These are phyloP conservation scores for Candida wancherniae DNA, from an alignment of 805 yeast genomes.

Conservation along the genomic window DNA sequence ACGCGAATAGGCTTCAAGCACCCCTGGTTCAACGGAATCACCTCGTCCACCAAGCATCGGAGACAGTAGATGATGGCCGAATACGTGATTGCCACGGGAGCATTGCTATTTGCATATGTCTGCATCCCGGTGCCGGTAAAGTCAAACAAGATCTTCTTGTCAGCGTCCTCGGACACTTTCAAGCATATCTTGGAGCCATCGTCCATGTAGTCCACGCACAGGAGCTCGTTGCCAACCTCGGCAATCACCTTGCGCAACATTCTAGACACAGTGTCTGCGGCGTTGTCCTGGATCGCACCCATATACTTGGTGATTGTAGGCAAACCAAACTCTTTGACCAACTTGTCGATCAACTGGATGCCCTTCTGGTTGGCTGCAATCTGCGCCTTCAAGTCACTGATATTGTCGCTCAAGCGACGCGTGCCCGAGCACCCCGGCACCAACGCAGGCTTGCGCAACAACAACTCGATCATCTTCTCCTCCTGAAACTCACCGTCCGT, in stretches of 20 bases:
- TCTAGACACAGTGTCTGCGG: slow-evolving; percentile 13
- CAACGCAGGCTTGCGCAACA: slow-evolving; percentile 71
- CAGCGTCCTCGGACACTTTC: slow-evolving; percentile 42
- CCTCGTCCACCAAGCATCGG: slow-evolving; percentile 77
- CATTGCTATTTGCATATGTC: slow-evolving; percentile 84
- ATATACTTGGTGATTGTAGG: slow-evolving; percentile 15
- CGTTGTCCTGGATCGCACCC: slow-evolving; percentile 19
- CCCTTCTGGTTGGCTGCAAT: slow-evolving; percentile 23
- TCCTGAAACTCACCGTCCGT: slow-evolving; percentile 69
- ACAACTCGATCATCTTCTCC: slow-evolving; percentile 53
- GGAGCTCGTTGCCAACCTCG: slow-evolving; percentile 15
- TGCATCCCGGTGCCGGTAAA: slow-evolving; percentile 86
- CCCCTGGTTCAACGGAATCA: slow-evolving; percentile 92
- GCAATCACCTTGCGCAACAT: slow-evolving; percentile 17
- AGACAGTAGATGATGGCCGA: slow-evolving; percentile 87
- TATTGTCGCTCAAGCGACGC: slow-evolving; percentile 74
- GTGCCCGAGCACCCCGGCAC: slow-evolving; percentile 89
- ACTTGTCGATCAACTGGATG: slow-evolving; percentile 12
- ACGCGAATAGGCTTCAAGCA: slow-evolving; percentile 77
- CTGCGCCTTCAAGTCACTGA: slow-evolving; percentile 53
- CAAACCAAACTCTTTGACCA: slow-evolving; percentile 15
- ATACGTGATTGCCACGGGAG: slow-evolving; percentile 84
- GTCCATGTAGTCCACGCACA: slow-evolving; percentile 58
- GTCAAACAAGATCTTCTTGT: slow-evolving; percentile 69
- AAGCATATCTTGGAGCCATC: slow-evolving; percentile 71